A percentile compares a stretch with the other conserved stretches of the same genome.
phyloP scores from a whole-genome alignment of 768 basidiomycete genomes.

The Chalciporus sphaerocephalus region DNA sequence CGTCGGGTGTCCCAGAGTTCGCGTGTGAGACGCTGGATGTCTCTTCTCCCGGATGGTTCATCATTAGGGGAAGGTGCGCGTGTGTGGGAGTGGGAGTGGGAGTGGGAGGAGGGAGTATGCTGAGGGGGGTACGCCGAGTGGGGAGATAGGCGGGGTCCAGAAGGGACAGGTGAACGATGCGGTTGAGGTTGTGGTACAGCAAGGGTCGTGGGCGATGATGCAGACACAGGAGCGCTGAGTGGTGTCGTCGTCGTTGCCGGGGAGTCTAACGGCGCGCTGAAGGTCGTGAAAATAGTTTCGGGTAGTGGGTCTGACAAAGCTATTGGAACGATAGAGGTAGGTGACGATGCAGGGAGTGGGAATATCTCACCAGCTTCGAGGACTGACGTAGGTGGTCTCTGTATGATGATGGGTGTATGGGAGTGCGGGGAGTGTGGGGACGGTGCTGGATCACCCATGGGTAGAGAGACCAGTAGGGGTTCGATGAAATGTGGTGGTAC shows the following conservation, averaged over 20 bases:
- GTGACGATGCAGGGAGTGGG: background rate
- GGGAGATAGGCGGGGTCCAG: too few relatives aligned
- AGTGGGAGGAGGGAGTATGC: background rate
- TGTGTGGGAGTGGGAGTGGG: background rate
- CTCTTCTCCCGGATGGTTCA: background rate
- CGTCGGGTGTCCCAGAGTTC: conserved; percentile 29
- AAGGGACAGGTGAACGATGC: too few relatives aligned
- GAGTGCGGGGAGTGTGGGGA: background rate
- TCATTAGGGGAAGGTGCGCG: background rate
- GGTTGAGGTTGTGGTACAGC: background rate
- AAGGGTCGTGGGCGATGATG: background rate
- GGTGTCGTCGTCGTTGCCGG: too few relatives aligned
- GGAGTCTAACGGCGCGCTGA: too few relatives aligned
- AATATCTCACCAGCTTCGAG: background rate
- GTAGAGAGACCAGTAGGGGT: background rate
- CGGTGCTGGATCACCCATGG: background rate
- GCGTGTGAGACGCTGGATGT: conserved; percentile 14
- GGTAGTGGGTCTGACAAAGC: too few relatives aligned
- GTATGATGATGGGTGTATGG: background rate
- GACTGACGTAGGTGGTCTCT: background rate
- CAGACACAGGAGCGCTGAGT: too few relatives aligned
- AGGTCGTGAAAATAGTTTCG: too few relatives aligned
- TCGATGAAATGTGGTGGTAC: background rate
- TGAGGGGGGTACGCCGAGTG: too few relatives aligned
- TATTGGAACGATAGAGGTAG: background rate